phyloP scores from a whole-genome alignment of 169 alveolate species.

The Eimeria brunetti region DNA sequence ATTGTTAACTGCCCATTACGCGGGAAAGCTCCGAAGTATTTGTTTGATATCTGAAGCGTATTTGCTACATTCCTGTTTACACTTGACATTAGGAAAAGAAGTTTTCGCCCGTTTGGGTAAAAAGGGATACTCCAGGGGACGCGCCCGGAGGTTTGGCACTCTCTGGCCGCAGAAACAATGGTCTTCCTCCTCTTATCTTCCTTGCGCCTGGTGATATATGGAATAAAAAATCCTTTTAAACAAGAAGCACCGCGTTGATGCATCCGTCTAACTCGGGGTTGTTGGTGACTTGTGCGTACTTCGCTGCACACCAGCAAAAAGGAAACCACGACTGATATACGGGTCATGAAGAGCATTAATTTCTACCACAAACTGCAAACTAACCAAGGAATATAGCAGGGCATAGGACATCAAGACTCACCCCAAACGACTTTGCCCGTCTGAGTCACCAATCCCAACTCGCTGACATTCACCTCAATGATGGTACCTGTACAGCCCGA shows the following conservation, averaged over 20 bases:
- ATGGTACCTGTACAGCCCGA: conserved; percentile 91
- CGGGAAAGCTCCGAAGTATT: not conserved
- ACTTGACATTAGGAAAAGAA: not conserved
- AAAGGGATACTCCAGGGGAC: not conserved
- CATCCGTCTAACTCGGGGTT: conserved; percentile 99
- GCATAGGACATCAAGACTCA: too few relatives aligned
- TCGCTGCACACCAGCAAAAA: conserved; percentile 76
- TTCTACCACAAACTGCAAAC: not conserved
- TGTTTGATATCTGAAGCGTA: not conserved
- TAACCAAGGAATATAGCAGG: too few relatives aligned
- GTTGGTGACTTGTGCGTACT: conserved; percentile 99
- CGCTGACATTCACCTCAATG: conserved; percentile 99
- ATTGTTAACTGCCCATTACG: not conserved
- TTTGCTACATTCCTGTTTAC: not conserved
- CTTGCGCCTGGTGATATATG: not conserved
- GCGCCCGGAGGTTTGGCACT: not conserved
- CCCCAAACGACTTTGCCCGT: conserved; percentile 99
- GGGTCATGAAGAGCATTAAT: not conserved
- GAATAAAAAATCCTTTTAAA: conserved; percentile 82
- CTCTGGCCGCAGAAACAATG: not conserved
- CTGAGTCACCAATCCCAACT: conserved; percentile 99
- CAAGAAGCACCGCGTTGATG: conserved; percentile 98
- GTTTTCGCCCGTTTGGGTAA: not conserved
- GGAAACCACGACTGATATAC: not conserved
- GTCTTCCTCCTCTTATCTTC: not conserved